Evolutionary conservation across 2,329 filamentous ascomycete genomes (phyloP), one percentile per base, ranked within the genome.

Genomic region (Trichoderma sp.): DNA sequence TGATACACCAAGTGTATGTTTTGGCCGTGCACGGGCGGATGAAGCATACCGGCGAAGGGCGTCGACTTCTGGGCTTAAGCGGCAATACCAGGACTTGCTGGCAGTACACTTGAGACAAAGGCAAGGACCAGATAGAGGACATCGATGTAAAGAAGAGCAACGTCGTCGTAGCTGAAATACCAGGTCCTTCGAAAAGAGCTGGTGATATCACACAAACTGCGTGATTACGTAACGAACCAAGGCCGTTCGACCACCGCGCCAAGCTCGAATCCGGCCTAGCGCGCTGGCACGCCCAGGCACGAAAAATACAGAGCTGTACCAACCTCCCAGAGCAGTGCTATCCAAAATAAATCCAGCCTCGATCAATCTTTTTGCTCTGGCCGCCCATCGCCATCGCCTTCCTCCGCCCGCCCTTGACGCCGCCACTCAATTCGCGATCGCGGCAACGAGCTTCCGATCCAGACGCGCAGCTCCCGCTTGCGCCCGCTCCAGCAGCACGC

Each of bases 261-360:
- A 24, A 44, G 50, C 43, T 51, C 61, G 24, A 28, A 65, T 65
- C n/a, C 58, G 56, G 65, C 50, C 62, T 67, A 67, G 65, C 65
- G 65, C 62, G 7, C 28, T 57, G 54, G 34, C 39, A 21, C 58
- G 51, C 44, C 45, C 51, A 58, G 59, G 54, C 52, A 57, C 51
- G 51, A 64, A 66, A 64, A 66, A 66, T 58, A 52, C 54, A 47
- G 45, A 66, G 64, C 64, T 65, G 51, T 66, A 52, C 64, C 64
- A 66, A 57, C 64, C 64, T 66, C 64, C 64, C 44, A 62, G 59
- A 52, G 63, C 62, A 62, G 59, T 59, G 63, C 62, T 64, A 51
- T 24, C 21, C 54, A 64, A 64, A 64, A 66, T 66, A 62, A 44
- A 56, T 34, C 24, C 48, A 41, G 10, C 26, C 26, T 59, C 41